Evolutionary conservation across 306 rosid species (phyloP).

Genomic region (Prunus campanulata): DNA sequence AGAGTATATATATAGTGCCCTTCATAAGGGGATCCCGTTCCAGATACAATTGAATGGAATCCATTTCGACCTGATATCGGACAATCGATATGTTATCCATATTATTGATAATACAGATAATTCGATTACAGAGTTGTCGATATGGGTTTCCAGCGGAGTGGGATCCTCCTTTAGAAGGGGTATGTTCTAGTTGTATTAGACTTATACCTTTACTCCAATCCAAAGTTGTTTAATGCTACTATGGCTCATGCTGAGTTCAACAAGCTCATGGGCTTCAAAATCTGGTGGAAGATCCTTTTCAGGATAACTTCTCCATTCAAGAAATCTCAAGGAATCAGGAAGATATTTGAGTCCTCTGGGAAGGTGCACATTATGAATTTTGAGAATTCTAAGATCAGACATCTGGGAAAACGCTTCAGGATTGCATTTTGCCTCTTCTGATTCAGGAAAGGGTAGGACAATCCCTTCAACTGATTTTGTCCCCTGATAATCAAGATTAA

Average conservation of each 20-base stretch:
- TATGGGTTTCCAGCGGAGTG: too few species aligned
- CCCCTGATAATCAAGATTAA: constrained; percentile 3
- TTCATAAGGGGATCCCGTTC: too few species aligned
- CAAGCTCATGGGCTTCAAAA: constrained; percentile 7
- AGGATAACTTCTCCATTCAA: constrained; percentile 22
- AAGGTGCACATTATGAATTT: not conserved
- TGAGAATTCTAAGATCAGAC: constrained; percentile 21
- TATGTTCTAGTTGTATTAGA: not conserved
- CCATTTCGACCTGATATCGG: too few species aligned
- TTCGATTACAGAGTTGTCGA: too few species aligned
- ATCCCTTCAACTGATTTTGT: constrained; percentile 3
- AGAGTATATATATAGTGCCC: not conserved
- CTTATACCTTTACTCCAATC: constrained; percentile 4
- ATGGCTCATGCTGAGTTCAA: constrained; percentile 11
- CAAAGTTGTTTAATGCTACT: constrained; percentile 18
- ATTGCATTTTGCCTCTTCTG: not conserved
- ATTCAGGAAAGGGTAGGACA: not conserved
- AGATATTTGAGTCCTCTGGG: not conserved
- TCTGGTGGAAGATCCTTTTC: not conserved
- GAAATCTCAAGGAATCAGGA: constrained; percentile 14
- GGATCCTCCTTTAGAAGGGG: too few species aligned
- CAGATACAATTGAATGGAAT: too few species aligned
- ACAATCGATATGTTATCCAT: too few species aligned
- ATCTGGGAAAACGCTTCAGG: constrained; percentile 25
- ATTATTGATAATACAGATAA: too few species aligned